Evolutionary conservation across 2,329 filamentous ascomycete genomes (phyloP), one percentile per base, ranked within the genome.

Genomic region (Trichoderma atroviride): DNA sequence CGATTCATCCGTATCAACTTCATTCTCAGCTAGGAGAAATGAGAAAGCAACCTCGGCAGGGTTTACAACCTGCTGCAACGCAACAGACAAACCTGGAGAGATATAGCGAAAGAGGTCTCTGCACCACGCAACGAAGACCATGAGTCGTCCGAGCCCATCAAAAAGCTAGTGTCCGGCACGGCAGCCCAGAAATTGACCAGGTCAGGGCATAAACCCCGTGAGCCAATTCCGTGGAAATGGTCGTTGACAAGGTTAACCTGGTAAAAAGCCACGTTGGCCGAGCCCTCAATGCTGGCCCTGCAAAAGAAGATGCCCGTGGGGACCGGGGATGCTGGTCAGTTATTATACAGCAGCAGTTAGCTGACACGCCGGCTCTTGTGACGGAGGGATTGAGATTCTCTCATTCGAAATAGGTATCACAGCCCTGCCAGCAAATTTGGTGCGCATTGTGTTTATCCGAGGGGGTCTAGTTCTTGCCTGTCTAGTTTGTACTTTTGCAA

Each of bases 211-310:
- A 50, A 50, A 50, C 59, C 62, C 63, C 63, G 63, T 58, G 53
- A 58, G 63, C 63, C 63, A 67, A 67, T 67, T 59, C 63, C 63
- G 50, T 40, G 55, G 63, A 67, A 67, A 59, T 67, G 63, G 63
- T 58, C 40, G 37, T 33, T 59, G 63, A 43, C 63, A 67, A 59
- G 63, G 63, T 43, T 37, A 58, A n/a, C 63, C 63, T 22, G 53
- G 63, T 31, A 59, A 43, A 67, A 43, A 59, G 63, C 63, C 63
- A 67, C 63, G 55, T 67, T 67, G 53, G 55, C 63, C 63, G 37
- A 43, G 63, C 63, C 40, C 58, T 67, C 63, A 14, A 52, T 37
- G 55, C 55, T 67, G 63, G 58, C 43, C 62, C 53, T 64, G 50
- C 61, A 50, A 64, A 22, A 52, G 7, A 16, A 43, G 19, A 35